Percentiles rank a stretch among this genome's conserved stretches.
Evolutionary conservation across 257 asterid genomes (phyloP).

Genomic region (Forsythia suspensa): DNA sequence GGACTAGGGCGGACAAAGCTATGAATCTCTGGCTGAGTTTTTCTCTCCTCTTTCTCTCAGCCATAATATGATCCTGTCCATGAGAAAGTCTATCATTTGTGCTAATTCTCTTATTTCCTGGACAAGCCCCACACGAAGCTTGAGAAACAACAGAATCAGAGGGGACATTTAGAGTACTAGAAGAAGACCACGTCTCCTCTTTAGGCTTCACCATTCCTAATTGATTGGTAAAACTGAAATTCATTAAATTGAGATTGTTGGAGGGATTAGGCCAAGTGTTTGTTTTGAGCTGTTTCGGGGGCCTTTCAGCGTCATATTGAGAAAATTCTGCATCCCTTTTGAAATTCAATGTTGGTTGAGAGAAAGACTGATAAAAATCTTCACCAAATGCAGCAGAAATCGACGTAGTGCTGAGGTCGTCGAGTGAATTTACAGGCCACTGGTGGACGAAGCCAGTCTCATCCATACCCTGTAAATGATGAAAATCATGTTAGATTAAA

Average conservation of each 20-base stretch:
- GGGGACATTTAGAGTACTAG: conserved; percentile 26
- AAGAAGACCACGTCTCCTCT: conserved; percentile 44
- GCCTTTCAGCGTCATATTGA: conserved; percentile 29
- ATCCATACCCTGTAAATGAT: conserved; percentile 51
- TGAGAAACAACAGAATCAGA: conserved; percentile 29
- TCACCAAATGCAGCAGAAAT: conserved; percentile 36
- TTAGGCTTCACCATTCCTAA: conserved; percentile 46
- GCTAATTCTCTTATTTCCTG: conserved; percentile 43
- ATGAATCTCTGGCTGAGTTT: conserved; percentile 83
- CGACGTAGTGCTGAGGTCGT: conserved; percentile 45
- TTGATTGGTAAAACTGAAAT: conserved; percentile 25
- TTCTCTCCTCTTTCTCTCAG: conserved; percentile 85
- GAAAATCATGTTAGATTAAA: neutral
- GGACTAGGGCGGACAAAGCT: conserved; percentile 76
- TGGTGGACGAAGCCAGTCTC: conserved; percentile 51
- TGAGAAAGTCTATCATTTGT: conserved; percentile 35
- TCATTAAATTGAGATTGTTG: conserved; percentile 21
- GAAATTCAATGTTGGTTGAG: conserved; percentile 26
- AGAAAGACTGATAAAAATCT: conserved; percentile 25
- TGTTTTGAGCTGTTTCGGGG: conserved; percentile 50
- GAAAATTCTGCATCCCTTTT: conserved; percentile 40
- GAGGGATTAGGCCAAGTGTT: conserved; percentile 28
- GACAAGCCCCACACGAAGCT: conserved; percentile 32
- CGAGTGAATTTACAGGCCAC: conserved; percentile 48
- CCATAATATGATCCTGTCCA: conserved; percentile 78